Evolutionary conservation across 2,329 filamentous ascomycete genomes (phyloP).

Genomic region (Sporothrix protearum): DNA sequence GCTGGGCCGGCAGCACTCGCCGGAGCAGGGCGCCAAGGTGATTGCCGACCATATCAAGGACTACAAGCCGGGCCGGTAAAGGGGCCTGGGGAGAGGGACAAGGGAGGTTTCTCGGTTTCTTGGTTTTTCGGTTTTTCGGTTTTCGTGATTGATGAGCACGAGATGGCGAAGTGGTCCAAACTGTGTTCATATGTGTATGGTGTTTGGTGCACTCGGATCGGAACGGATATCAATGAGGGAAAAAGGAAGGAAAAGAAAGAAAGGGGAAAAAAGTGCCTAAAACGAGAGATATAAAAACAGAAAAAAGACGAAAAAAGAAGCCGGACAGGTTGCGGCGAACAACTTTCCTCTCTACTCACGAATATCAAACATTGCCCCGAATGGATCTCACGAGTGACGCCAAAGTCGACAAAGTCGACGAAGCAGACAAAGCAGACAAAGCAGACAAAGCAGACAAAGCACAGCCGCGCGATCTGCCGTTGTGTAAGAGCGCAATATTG

Average conservation of each 20-base stretch:
- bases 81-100: no score
- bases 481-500: background rate
- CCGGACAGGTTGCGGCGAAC: background rate
- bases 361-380: background rate
- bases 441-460: no score
- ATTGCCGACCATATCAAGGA: slow-evolving; percentile 81
- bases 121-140: background rate
- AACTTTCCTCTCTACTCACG: slow-evolving; percentile 16
- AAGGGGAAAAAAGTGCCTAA: background rate
- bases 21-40: slow-evolving; percentile 76
- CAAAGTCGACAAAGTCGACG: background rate
- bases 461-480: background rate
- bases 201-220: slow-evolving; percentile 1
- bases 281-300: background rate
- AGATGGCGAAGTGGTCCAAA: background rate
- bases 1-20: slow-evolving; percentile 88
- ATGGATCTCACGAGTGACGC: background rate
- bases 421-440: no score
- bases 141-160: background rate
- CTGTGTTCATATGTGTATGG: slow-evolving; percentile 5
- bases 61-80: slow-evolving; percentile 37
- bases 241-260: background rate
- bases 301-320: background rate
- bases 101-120: background rate
- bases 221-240: background rate